Conservation (phyloP, 805 yeast species). For the Kluyveromyces dobzhanskii region DNA sequence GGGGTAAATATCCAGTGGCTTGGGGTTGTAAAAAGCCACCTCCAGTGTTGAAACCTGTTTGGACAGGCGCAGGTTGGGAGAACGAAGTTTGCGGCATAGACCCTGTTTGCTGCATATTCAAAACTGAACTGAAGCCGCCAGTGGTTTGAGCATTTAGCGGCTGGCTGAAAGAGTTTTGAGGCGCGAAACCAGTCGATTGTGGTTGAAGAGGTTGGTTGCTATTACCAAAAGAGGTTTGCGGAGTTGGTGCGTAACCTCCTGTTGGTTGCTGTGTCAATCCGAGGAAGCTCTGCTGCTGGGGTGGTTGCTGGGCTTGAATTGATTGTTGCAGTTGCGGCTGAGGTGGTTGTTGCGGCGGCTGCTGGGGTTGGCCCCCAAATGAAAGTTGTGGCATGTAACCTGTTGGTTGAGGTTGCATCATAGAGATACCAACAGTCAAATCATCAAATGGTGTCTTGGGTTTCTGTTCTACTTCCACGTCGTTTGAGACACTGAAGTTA, state of each 20-base stretch:
- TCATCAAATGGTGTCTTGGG: conserved; percentile 36
- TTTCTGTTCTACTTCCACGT: conserved; percentile 11
- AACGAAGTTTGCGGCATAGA: conserved; percentile 21
- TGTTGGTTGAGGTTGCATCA: conserved; percentile 32
- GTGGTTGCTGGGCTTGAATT: neutral
- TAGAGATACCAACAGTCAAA: conserved; percentile 19
- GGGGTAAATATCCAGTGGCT: conserved; percentile 58
- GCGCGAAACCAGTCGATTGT: conserved; percentile 36
- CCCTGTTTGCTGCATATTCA: conserved; percentile 37
- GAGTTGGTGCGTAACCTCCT: conserved; percentile 17
- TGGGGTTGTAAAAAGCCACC: conserved; percentile 48
- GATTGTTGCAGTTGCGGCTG: neutral
- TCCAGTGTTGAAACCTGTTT: conserved; percentile 2
- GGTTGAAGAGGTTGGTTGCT: conserved; percentile 24
- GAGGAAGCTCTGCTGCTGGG: neutral
- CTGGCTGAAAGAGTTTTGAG: conserved; percentile 32
- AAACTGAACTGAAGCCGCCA: conserved; percentile 15
- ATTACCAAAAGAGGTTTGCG: conserved; percentile 33
- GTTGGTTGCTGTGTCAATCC: conserved; percentile 2
- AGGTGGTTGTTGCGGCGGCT: neutral
- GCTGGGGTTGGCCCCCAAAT: conserved; percentile 15
- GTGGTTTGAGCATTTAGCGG: conserved; percentile 21
- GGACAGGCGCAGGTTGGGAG: conserved; percentile 7
- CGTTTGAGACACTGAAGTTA: conserved; percentile 66
- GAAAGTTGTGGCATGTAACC: conserved; percentile 32